Base-by-base conservation (phyloP, 108 stramenopile species). In the Fragilariopsis cylindrus region DNA sequence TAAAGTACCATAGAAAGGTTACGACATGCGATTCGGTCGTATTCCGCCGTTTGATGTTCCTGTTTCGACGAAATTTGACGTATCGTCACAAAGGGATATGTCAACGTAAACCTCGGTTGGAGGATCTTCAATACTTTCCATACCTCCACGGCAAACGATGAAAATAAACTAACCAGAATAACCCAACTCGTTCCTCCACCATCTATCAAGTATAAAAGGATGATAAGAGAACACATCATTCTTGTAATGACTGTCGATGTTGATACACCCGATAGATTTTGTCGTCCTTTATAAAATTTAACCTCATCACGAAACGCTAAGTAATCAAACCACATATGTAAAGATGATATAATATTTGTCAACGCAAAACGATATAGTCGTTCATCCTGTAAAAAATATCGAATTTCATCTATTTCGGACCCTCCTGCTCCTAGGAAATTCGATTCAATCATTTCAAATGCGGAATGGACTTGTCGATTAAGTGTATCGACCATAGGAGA, bases 261-360 rank as follows among this genome's bases (percentile, higher is more conserved):
- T 7, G 84, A 85, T 9, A 88, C 66, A 16, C 87, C 87, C 15
- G 69, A 75, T 69, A 85, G 63, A 45, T 76, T 71, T 57, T 64
- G 71, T 49, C 56, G 73, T 9, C 81, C 81, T 4, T 73, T 63
- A 69, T 81, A 87, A 62, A 85, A 87, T 56, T 71, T 55, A 42
- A 87, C 67, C 60, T 87, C 87, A 50, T 84, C 78, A 16, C 76
- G 72, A 70, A 87, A 87, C 9, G 87, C 87, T 19, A 82, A 11
- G 47, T 77, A 84, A 67, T 82, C 81, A 47, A 87, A 52, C 56
- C 71, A 74, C 41, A 82, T 6, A 74, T 87, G 86, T 4, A 84
- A 4, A 43, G 75, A 62, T 21, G 79, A 73, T 46, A 87, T 82
- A 12, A 80, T 73, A 56, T 87, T 79, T 9, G 73, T 77, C 62